Evolutionary conservation across 306 rosid species (phyloP).

Genomic region (Lathyrus aphaca): DNA sequence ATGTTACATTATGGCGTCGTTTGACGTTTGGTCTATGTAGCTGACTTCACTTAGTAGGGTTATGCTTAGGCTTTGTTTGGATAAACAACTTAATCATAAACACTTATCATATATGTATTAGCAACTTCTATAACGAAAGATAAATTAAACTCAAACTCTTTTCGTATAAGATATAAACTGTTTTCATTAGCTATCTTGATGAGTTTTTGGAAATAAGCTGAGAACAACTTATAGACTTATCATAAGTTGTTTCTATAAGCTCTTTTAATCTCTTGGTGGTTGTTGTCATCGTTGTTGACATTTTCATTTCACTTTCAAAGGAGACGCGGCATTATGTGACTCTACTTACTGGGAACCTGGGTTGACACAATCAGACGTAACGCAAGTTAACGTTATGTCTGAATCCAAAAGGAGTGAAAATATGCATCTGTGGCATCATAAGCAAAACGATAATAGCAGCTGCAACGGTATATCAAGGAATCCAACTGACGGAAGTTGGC

Average conservation of each 20-base stretch:
- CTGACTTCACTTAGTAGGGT: not conserved
- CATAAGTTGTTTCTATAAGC: too few relatives aligned
- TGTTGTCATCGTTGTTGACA: not conserved
- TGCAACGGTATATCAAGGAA: constrained; percentile 54
- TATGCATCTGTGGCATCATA: constrained; percentile 54
- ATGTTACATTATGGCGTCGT: not conserved
- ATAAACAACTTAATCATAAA: too few relatives aligned
- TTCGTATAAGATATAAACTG: too few relatives aligned
- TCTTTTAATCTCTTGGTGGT: not conserved
- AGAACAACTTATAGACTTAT: too few relatives aligned
- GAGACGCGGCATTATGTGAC: constrained; percentile 49
- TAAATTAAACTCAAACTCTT: too few relatives aligned
- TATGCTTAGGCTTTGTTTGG: too few relatives aligned
- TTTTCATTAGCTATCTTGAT: too few relatives aligned
- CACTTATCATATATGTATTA: too few relatives aligned
- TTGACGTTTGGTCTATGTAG: not conserved
- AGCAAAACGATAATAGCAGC: constrained; percentile 54
- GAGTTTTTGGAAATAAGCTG: too few relatives aligned
- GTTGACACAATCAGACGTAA: constrained; percentile 51
- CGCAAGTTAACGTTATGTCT: constrained; percentile 49
- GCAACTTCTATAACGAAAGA: too few relatives aligned
- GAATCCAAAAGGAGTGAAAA: constrained; percentile 62
- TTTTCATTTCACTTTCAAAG: constrained; percentile 21
- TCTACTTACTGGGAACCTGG: constrained; percentile 64
- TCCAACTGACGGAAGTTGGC: constrained; percentile 64